Evolutionary conservation across 1,284 basidiomycete species (phyloP).

Genomic region (Puccinia novopanici): DNA sequence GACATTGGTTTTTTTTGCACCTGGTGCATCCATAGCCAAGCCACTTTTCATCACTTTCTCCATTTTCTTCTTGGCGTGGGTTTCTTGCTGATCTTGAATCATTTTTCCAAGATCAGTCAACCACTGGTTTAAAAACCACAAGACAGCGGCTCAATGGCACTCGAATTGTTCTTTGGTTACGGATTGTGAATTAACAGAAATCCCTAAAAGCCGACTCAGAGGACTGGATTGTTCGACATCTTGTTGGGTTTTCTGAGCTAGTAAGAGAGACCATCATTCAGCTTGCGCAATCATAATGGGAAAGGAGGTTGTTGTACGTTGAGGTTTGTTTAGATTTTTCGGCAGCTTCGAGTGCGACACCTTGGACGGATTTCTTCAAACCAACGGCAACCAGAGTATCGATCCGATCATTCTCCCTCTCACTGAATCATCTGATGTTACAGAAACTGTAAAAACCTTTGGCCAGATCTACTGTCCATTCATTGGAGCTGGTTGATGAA

Average conservation of each 20-base stretch:
- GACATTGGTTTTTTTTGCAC: too few relatives aligned
- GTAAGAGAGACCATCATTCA: constrained; percentile 50
- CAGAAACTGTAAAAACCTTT: constrained; percentile 64
- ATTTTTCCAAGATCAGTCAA: constrained; percentile 74
- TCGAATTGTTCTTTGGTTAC: constrained; percentile 73
- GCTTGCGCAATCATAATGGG: constrained; percentile 52
- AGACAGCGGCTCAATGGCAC: constrained; percentile 78
- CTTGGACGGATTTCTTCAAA: constrained; percentile 75
- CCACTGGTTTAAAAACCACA: constrained; percentile 77
- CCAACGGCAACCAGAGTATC: constrained; percentile 83
- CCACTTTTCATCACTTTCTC: constrained; percentile 76
- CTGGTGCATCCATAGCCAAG: too few relatives aligned
- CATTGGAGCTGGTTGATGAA: background rate
- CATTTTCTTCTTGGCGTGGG: constrained; percentile 75
- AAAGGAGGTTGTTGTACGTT: constrained; percentile 16
- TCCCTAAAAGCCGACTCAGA: constrained; percentile 60
- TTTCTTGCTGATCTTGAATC: constrained; percentile 84
- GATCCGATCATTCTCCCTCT: constrained; percentile 84
- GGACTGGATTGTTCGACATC: constrained; percentile 55
- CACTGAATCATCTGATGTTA: constrained; percentile 71
- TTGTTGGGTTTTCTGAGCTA: constrained; percentile 68
- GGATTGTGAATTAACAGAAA: constrained; percentile 68
- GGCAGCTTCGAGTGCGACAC: constrained; percentile 78
- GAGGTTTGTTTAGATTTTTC: constrained; percentile 71
- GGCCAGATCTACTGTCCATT: constrained; percentile 53